Conservation (phyloP, 106 monocot species). For the Dactylorhiza incarnata region DNA sequence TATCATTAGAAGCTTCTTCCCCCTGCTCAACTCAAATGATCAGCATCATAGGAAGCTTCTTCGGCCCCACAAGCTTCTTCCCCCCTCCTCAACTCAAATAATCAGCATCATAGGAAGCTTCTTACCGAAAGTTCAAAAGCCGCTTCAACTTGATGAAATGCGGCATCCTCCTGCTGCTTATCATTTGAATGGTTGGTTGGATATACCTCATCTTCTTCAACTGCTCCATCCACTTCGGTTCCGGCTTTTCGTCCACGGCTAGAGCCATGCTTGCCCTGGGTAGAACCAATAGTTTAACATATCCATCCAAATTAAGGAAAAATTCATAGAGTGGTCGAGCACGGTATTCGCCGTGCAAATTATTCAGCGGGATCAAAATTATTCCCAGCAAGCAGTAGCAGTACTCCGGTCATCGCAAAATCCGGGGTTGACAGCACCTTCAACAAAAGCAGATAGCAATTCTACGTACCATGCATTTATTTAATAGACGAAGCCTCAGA, state of each 20-base stretch:
- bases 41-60: background rate
- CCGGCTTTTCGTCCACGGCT: constrained; percentile 41
- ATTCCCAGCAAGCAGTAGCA: no score
- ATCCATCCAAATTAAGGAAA: background rate
- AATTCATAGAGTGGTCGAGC: no score
- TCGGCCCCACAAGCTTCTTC: no score
- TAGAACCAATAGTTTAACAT: background rate
- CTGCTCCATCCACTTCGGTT: constrained; percentile 59
- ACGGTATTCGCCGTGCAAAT: no score
- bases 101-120: background rate
- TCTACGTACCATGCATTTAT: constrained; percentile 62
- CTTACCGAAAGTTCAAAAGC: constrained; percentile 37
- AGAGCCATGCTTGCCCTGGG: constrained; percentile 29
- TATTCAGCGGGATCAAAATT: no score
- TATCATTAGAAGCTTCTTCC: constrained; percentile 35
- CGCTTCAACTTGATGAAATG: constrained; percentile 28
- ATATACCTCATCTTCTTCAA: constrained; percentile 51
- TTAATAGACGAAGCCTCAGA: constrained; percentile 72
- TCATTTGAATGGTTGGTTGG: constrained; percentile 35
- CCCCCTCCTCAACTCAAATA: background rate
- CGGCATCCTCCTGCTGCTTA: constrained; percentile 44
- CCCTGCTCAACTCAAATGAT: constrained; percentile 10
- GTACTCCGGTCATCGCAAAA: no score
- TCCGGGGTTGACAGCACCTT: no score
- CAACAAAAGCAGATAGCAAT: no score